A percentile compares a stretch with the other conserved stretches of the same genome.
Evolutionary conservation across 2,329 filamentous ascomycete genomes (phyloP).

Genomic region (Fusarium neocosmosporiellum): DNA sequence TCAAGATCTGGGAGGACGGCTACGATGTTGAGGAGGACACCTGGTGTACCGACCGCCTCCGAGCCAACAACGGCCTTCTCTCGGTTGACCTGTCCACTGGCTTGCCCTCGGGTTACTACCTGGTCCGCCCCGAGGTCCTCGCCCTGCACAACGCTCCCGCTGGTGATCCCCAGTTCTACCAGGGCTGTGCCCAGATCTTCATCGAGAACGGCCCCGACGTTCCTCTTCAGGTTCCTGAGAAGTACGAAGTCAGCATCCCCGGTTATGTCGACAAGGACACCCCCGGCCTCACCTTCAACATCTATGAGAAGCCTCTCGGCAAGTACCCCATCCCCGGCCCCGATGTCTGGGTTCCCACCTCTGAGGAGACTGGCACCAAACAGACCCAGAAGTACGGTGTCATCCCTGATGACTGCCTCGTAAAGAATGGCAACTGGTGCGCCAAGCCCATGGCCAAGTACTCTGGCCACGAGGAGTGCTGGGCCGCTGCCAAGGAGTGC

Average conservation of each 20-base stretch:
- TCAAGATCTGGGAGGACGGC: slow-evolving; percentile 80
- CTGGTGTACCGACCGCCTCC: slow-evolving; percentile 79
- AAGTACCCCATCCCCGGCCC: slow-evolving; percentile 68
- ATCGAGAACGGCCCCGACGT: slow-evolving; percentile 61
- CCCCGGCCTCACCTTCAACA: slow-evolving; percentile 70
- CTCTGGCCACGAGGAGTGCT: slow-evolving; percentile 67
- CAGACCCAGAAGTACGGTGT: slow-evolving; percentile 56
- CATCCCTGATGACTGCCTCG: slow-evolving; percentile 66
- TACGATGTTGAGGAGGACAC: slow-evolving; percentile 65
- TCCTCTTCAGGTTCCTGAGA: slow-evolving; percentile 58
- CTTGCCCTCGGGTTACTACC: slow-evolving; percentile 74
- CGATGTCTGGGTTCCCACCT: slow-evolving; percentile 59
- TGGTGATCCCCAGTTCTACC: slow-evolving; percentile 77
- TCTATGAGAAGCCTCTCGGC: slow-evolving; percentile 63
- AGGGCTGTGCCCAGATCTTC: slow-evolving; percentile 78
- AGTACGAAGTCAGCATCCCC: slow-evolving; percentile 71
- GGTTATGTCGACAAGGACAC: slow-evolving; percentile 69
- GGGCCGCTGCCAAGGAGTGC: slow-evolving; percentile 65
- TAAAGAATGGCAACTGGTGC: slow-evolving; percentile 80
- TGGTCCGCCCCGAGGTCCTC: slow-evolving; percentile 77
- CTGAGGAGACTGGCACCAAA: slow-evolving; percentile 26
- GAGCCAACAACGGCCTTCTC: slow-evolving; percentile 71
- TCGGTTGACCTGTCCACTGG: slow-evolving; percentile 70
- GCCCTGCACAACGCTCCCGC: slow-evolving; percentile 72
- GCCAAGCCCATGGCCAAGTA: slow-evolving; percentile 70